Evolutionary conservation across 306 rosid genomes (phyloP), one percentile per base, ranked within the genome.

Genomic region (Vigna trinervia): DNA sequence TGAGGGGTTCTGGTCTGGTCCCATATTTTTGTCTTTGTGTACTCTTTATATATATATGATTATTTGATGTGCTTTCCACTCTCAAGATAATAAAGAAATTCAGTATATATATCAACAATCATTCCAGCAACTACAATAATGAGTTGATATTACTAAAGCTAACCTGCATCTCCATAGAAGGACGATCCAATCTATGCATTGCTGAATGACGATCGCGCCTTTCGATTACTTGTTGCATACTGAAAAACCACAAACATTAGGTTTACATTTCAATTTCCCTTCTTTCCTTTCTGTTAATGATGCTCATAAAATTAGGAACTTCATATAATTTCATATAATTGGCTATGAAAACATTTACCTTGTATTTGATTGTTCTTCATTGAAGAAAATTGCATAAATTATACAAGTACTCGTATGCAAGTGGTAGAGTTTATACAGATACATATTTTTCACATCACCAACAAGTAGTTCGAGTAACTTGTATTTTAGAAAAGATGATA

Each of bases 201-300:
- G 45, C 66, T 47, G 87, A 75, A 71, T 71, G 69, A 9, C 57
- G 67, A 84, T 36, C 38, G 9, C 51, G 82, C 76, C 76, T 84
- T 70, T 75, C 84, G 75, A 84, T 69, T 23, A 71, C 67, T 60
- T 84, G 79, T 20, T 70, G 53, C 53, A 84, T 76, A 57, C 87
- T 84, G 69, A 69, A 71, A 63, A 17, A 62, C 52, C 67, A 58
- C 60, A 58, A 38, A 38, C 28, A 4, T n/a, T 52, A 79, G 58
- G 54, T 64, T 23, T 3, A 48, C 7, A 9, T 7, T 20, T 74
- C 50, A 17, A 71, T 32, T 71, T 51, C 5, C 6, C 32, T 6
- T 32, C 41, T 46, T 69, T 69, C 8, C 12, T 23, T 45, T 17
- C 32, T 12, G 23, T 14, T 15, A 61, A 61, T 32, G 12, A 12